Percentiles rank a stretch among this genome's conserved stretches.
Evolutionary conservation across 2,329 filamentous ascomycete species (phyloP).

Genomic region (Cytospora schulzeri): DNA sequence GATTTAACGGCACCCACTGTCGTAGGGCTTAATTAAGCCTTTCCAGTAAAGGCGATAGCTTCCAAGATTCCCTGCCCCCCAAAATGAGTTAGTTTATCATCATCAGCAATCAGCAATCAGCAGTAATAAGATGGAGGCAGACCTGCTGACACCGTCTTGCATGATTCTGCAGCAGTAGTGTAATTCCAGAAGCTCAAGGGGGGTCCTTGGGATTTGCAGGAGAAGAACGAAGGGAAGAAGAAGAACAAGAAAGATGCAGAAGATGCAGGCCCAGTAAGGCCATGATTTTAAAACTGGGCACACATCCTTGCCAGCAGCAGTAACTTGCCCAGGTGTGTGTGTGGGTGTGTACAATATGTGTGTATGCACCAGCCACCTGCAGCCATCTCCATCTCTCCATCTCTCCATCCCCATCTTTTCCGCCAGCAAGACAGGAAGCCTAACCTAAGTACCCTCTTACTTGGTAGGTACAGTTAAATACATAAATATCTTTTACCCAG

Average conservation of each 20-base stretch:
- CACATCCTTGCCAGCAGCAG: constrained; percentile 23
- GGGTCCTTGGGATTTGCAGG: too few species aligned
- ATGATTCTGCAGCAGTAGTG: not conserved
- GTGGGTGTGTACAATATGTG: too few species aligned
- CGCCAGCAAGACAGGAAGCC: too few species aligned
- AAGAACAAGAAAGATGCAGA: not conserved
- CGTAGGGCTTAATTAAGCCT: not conserved
- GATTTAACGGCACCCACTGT: not conserved
- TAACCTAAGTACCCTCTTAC: too few species aligned
- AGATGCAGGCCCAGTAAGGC: not conserved
- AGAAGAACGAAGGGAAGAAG: not conserved
- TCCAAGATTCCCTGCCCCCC: too few species aligned
- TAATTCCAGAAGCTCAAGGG: too few species aligned
- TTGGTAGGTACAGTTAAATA: not conserved
- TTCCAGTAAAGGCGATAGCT: too few species aligned
- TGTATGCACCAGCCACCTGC: not conserved
- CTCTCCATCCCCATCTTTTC: not conserved
- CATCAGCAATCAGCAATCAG: too few species aligned
- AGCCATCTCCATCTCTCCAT: not conserved
- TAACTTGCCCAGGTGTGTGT: too few species aligned
- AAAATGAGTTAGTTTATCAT: too few species aligned
- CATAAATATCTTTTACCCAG: not conserved
- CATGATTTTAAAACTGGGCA: constrained; percentile 30
- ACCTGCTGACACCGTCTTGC: not conserved
- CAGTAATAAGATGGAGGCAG: not conserved